These are phyloP conservation scores for Xylaria acuta DNA, from an alignment of 495 filamentous ascomycete species.

Conservation along the genomic window DNA sequence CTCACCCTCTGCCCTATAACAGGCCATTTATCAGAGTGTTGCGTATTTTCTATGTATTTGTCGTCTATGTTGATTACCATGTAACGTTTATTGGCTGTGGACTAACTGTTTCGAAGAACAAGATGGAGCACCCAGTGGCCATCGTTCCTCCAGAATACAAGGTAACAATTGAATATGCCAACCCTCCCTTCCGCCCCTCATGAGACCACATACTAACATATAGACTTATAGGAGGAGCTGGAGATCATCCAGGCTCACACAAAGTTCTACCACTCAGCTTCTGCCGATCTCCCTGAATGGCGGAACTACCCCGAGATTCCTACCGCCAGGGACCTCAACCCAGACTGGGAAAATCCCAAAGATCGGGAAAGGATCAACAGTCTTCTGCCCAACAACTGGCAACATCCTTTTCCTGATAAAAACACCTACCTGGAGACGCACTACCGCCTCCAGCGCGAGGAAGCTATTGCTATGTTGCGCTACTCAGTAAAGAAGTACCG, in stretches of 20 bases:
- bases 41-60: neutral
- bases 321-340: constrained; percentile 45
- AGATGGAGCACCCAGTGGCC: neutral
- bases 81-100: neutral
- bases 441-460: constrained; percentile 71
- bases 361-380: constrained; percentile 42
- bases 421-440: constrained; percentile 65
- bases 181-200: no score
- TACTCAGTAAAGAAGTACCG: constrained; percentile 61
- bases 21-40: neutral
- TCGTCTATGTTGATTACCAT: neutral
- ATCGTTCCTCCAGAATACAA: neutral
- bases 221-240: constrained; percentile 29
- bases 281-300: constrained; percentile 44
- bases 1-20: neutral
- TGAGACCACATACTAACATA: neutral
- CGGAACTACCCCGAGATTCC: constrained; percentile 53
- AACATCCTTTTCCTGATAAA: constrained; percentile 51
- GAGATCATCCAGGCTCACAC: constrained; percentile 41
- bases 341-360: constrained; percentile 38
- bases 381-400: constrained; percentile 46
- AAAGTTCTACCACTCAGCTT: constrained; percentile 29
- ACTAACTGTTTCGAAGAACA: constrained; percentile 6
- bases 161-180: neutral
- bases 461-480: constrained; percentile 64